A percentile compares a stretch with the other conserved stretches of the same genome.
phyloP scores from a whole-genome alignment of 257 asterid species.

The Solanum etuberosum region DNA sequence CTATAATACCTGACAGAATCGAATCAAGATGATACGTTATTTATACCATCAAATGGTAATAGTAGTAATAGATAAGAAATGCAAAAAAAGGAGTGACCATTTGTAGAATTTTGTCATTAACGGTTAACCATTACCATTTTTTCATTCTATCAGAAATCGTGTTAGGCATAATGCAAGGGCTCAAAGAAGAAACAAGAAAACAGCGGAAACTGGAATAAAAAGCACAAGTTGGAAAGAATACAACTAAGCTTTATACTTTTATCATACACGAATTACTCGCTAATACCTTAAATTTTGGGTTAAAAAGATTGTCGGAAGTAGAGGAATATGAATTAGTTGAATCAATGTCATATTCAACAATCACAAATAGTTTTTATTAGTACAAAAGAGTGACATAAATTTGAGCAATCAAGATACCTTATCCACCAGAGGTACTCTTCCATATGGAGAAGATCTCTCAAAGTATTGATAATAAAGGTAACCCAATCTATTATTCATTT shows the following conservation, averaged over 20 bases:
- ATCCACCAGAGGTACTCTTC: constrained; percentile 46
- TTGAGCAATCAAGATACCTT: constrained; percentile 15
- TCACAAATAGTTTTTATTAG: not conserved
- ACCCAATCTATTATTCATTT: constrained; percentile 29
- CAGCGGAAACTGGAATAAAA: not conserved
- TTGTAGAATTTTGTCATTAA: not conserved
- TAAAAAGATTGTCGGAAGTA: not conserved
- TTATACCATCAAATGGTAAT: not conserved
- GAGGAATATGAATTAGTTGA: not conserved
- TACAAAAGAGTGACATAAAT: not conserved
- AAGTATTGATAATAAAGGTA: constrained; percentile 28
- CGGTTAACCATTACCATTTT: not conserved
- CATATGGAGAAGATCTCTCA: constrained; percentile 42
- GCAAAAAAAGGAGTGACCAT: not conserved
- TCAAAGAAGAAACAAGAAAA: not conserved
- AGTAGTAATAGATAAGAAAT: not conserved
- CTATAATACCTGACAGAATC: not conserved
- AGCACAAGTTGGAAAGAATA: not conserved
- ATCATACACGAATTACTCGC: not conserved
- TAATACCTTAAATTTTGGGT: not conserved
- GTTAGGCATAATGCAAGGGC: not conserved
- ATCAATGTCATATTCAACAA: not conserved
- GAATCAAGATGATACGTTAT: not conserved
- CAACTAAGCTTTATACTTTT: not conserved
- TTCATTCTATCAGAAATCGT: not conserved